Evolutionary conservation across 2,329 filamentous ascomycete species (phyloP), one percentile per base, ranked within the genome.

Genomic region (Pseudogymnoascus sp.): DNA sequence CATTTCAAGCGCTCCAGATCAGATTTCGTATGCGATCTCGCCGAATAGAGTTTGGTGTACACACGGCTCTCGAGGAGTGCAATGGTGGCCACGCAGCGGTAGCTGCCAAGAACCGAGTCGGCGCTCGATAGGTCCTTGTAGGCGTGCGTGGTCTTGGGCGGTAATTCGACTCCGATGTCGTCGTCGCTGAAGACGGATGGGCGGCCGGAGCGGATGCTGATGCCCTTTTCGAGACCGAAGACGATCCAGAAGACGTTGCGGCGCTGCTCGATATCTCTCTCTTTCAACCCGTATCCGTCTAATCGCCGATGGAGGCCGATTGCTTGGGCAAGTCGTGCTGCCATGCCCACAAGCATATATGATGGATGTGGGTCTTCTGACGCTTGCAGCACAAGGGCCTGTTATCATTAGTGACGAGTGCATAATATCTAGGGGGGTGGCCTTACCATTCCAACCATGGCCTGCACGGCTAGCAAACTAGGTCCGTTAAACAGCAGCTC

Each of bases 221-320:
- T 63, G 4, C 44, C 38, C 61, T 67, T 69, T 62, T 71, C 69
- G 19, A 69, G 36, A 15, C 70, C 38, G 44, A 66, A 66, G 50
- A 67, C 64, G 8, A 71, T 63, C 69, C 69, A 71, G 53, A 68
- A 70, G 44, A 71, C 67, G 61, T 71, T 70, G 15, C 66, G 62
- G 59, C 69, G 62, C 42, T 68, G 65, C 61, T 69, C 64, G 33
- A 67, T 64, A 19, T 68, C 65, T 21, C 63, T 62, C 9, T 62
- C 57, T 26, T 60, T 19, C 44, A 69, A 62, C 13, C 66, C 65
- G 10, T 64, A 66, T 19, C 64, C 64, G 60, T 65, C 63, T 8
- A 67, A 61, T 33, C 63, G 65, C 19, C 67, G 65, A 53, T 71
- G 68, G 23, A 71, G 67, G 19, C 69, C 69, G 31, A 71, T 47